Percentiles rank a stretch among this genome's conserved stretches.
Conservation (phyloP, 768 basidiomycete genomes). For the Leccinellum albellum region DNA sequence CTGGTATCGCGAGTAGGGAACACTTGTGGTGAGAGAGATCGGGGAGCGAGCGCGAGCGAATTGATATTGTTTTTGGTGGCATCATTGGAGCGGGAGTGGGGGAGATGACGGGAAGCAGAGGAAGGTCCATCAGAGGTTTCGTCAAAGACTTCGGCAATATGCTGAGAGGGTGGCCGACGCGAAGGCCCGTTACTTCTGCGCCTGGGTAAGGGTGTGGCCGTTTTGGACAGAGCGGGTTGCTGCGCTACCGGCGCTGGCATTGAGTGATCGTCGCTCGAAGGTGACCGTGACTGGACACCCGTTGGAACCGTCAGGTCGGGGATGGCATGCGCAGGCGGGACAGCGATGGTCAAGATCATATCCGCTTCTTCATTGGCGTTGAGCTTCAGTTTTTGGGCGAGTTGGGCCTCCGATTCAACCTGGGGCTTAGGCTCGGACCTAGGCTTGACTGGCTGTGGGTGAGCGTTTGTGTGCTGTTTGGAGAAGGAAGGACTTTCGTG, state of each 20-base stretch:
- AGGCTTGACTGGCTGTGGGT: too few species aligned
- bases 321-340: background rate
- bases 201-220: too few species aligned
- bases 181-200: too few species aligned
- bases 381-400: background rate
- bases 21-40: too few species aligned
- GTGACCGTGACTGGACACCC: too few species aligned
- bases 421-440: background rate
- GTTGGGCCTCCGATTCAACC: background rate
- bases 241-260: background rate
- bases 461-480: background rate
- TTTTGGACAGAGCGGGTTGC: too few species aligned
- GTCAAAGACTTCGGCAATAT: slow-evolving; percentile 25
- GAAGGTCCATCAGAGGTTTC: slow-evolving; percentile 12
- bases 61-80: too few species aligned
- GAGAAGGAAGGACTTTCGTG: background rate
- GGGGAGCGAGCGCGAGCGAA: background rate
- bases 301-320: too few species aligned
- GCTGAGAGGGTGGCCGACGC: background rate
- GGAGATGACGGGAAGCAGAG: background rate
- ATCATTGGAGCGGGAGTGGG: too few species aligned
- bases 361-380: background rate
- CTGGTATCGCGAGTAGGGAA: too few species aligned
- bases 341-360: too few species aligned
- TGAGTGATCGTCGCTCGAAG: too few species aligned